Evolutionary conservation across 2,329 filamentous ascomycete species (phyloP).

Genomic region (Aspergillus proliferans): DNA sequence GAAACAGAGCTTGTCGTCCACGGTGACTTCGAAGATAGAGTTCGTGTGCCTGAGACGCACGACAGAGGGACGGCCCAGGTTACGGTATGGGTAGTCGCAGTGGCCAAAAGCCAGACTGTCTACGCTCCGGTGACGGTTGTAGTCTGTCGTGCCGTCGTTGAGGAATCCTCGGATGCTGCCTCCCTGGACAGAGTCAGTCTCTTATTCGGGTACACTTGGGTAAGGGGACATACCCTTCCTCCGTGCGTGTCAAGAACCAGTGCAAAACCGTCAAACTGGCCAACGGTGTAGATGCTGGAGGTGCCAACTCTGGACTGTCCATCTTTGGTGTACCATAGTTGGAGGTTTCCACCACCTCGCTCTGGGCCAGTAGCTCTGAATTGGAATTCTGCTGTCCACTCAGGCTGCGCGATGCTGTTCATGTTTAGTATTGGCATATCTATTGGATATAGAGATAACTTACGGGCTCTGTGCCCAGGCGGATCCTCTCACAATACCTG

Average conservation of each 20-base stretch:
- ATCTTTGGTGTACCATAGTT: conserved; percentile 81
- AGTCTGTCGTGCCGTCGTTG: conserved; percentile 82
- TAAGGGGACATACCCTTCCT: conserved; percentile 45
- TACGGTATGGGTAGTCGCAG: conserved; percentile 85
- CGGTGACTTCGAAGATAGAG: conserved; percentile 64
- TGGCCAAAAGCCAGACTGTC: conserved; percentile 88
- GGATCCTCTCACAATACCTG: conserved; percentile 77
- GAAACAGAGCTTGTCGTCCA: conserved; percentile 80
- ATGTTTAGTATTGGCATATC: conserved; percentile 6
- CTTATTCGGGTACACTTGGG: not conserved
- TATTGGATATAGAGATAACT: conserved; percentile 10
- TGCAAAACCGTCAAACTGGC: conserved; percentile 82
- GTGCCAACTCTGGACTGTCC: conserved; percentile 60
- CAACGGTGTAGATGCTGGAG: conserved; percentile 76
- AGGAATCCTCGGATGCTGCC: conserved; percentile 87
- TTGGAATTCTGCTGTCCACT: conserved; percentile 78
- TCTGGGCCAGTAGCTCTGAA: conserved; percentile 85
- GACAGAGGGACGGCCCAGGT: conserved; percentile 76
- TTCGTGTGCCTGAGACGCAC: conserved; percentile 66
- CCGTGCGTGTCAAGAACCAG: conserved; percentile 80
- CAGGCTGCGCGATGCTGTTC: conserved; percentile 44
- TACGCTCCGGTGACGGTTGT: conserved; percentile 65
- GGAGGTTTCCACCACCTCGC: conserved; percentile 77
- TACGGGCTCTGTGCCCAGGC: conserved; percentile 65
- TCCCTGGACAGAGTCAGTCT: conserved; percentile 36